Conservation (phyloP, 306 rosid genomes). For the Lathyrus sativus region DNA sequence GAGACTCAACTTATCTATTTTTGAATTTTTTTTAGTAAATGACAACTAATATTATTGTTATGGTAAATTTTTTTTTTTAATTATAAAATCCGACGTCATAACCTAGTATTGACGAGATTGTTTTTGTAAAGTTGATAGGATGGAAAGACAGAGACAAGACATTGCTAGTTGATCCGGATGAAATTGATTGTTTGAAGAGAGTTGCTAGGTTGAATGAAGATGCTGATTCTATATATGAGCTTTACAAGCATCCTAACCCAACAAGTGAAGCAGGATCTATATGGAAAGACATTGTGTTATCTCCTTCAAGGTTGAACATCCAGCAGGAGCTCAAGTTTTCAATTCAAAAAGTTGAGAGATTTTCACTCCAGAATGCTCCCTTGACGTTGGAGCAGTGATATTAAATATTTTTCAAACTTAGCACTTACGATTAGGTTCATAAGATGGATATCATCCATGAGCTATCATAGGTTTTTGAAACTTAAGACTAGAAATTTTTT, state of each 20-base stretch:
- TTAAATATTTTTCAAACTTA: constrained; percentile 13
- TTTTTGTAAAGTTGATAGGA: constrained; percentile 73
- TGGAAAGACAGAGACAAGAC: constrained; percentile 94
- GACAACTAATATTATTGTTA: neutral
- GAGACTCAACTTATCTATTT: neutral
- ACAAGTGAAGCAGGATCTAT: constrained; percentile 72
- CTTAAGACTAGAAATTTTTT: constrained; percentile 31
- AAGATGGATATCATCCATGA: constrained; percentile 28
- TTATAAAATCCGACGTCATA: neutral
- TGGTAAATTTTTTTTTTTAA: neutral
- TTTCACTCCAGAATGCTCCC: constrained; percentile 31
- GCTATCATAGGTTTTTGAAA: constrained; percentile 32
- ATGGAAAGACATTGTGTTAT: constrained; percentile 92
- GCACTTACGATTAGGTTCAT: constrained; percentile 32
- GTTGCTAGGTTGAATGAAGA: constrained; percentile 67
- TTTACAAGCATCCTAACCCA: constrained; percentile 80
- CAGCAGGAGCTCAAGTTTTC: constrained; percentile 85
- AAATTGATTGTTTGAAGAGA: constrained; percentile 76
- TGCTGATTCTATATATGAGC: constrained; percentile 77
- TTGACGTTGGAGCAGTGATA: constrained; percentile 19
- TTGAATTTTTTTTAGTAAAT: neutral
- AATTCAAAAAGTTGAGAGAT: constrained; percentile 71
- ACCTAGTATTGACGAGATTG: constrained; percentile 29
- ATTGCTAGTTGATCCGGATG: constrained; percentile 87
- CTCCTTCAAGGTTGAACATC: constrained; percentile 81